Conservation (phyloP, 805 yeast genomes). For the Candida saitoana region DNA sequence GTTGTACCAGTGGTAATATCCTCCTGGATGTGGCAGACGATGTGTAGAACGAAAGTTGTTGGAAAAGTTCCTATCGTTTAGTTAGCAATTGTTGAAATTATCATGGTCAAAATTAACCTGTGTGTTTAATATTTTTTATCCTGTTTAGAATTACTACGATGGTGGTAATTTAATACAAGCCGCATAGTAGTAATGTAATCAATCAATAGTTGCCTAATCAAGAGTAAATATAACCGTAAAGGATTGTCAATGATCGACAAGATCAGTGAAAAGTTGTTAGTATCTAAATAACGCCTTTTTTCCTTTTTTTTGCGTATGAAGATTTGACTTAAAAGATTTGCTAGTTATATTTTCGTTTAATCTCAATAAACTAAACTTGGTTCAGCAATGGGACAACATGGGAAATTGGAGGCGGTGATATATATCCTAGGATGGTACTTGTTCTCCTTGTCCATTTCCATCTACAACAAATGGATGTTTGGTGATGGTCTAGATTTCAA, state of each 20-base stretch:
- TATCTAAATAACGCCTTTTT: not conserved
- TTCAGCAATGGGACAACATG: constrained; percentile 1
- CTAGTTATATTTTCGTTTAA: not conserved
- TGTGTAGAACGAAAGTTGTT: no score
- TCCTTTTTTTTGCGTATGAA: not conserved
- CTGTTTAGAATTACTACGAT: not conserved
- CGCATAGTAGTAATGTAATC: no score
- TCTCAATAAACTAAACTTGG: not conserved
- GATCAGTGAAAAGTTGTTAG: no score
- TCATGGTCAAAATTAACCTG: not conserved
- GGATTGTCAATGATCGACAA: no score
- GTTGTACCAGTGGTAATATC: not conserved
- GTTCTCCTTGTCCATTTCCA: constrained; percentile 63
- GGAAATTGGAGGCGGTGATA: constrained; percentile 15
- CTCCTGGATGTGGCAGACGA: no score
- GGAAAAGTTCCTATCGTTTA: no score
- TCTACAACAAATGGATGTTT: constrained; percentile 98
- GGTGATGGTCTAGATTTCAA: constrained; percentile 72
- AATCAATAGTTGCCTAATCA: no score
- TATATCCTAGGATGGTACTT: constrained; percentile 62
- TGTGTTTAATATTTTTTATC: no score
- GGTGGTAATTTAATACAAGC: not conserved
- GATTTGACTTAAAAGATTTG: not conserved
- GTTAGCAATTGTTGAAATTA: no score
- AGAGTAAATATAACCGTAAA: no score